Evolutionary conservation across 73 alveolate genomes (phyloP).

Genomic region (Urostyla sp.): DNA sequence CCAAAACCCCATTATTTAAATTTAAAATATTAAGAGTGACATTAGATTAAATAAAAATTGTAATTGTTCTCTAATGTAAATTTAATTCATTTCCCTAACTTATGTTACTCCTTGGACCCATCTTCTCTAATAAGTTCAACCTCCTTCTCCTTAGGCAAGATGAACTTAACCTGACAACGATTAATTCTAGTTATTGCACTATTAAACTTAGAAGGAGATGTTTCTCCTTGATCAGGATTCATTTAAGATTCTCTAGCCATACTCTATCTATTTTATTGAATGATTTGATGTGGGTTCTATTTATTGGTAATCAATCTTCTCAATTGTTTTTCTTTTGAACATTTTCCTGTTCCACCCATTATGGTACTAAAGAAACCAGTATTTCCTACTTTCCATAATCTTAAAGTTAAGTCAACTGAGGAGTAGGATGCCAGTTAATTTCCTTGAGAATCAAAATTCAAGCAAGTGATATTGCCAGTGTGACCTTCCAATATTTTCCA

Average conservation of each 20-base stretch:
- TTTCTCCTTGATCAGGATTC: too few species aligned
- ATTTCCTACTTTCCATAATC: slow-evolving; percentile 90
- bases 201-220: too few species aligned
- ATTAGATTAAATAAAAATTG: too few species aligned
- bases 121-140: slow-evolving; percentile 58
- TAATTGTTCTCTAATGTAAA: too few species aligned
- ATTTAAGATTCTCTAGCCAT: too few species aligned
- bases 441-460: slow-evolving; percentile 83
- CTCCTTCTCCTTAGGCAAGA: slow-evolving; percentile 47
- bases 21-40: too few species aligned
- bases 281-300: slow-evolving; percentile 35
- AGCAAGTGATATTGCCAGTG: slow-evolving; percentile 80
- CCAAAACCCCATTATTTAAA: too few species aligned
- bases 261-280: neutral
- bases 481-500: slow-evolving; percentile 93
- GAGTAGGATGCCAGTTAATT: slow-evolving; percentile 83
- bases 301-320: neutral
- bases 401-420: slow-evolving; percentile 79
- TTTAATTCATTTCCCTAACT: slow-evolving; percentile 36
- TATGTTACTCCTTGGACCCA: slow-evolving; percentile 31
- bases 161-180: slow-evolving; percentile 15
- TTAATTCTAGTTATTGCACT: slow-evolving; percentile 40
- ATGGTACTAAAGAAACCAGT: slow-evolving; percentile 80
- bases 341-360: slow-evolving; percentile 69
- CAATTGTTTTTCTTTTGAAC: slow-evolving; percentile 44